Percentiles rank a stretch among this genome's conserved stretches.
phyloP scores from a whole-genome alignment of 257 asterid species.

The Marsdenia floribunda region DNA sequence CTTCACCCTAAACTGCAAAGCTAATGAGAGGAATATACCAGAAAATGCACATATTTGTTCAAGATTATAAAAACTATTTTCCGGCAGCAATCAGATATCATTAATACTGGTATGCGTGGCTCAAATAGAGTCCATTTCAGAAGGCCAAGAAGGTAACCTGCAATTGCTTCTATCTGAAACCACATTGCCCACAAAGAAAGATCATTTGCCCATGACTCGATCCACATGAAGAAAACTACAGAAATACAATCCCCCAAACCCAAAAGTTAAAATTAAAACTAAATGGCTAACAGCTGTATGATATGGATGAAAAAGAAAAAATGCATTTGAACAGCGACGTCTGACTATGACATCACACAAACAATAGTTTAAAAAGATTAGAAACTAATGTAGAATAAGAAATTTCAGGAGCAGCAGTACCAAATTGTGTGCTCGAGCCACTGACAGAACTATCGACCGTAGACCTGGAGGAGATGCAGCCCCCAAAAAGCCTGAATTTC shows the following conservation, averaged over 20 bases:
- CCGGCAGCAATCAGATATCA: not conserved
- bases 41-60: not conserved
- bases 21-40: not conserved
- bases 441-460: slow-evolving; percentile 59
- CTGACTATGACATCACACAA: not conserved
- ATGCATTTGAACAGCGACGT: not conserved
- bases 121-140: not conserved
- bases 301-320: not conserved
- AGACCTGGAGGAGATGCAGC: slow-evolving; percentile 62
- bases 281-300: not conserved
- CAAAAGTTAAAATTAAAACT: not conserved
- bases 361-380: not conserved
- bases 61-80: not conserved
- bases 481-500: slow-evolving; percentile 53
- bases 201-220: not conserved
- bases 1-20: not conserved
- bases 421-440: slow-evolving; percentile 55
- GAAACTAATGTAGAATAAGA: not conserved
- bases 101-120: not conserved
- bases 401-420: slow-evolving; percentile 26
- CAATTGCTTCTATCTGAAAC: not conserved
- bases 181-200: not conserved
- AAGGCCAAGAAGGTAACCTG: not conserved
- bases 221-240: not conserved
- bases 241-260: not conserved